phyloP scores from a whole-genome alignment of 2,329 filamentous ascomycete species.

The Cyphellophora attinorum region DNA sequence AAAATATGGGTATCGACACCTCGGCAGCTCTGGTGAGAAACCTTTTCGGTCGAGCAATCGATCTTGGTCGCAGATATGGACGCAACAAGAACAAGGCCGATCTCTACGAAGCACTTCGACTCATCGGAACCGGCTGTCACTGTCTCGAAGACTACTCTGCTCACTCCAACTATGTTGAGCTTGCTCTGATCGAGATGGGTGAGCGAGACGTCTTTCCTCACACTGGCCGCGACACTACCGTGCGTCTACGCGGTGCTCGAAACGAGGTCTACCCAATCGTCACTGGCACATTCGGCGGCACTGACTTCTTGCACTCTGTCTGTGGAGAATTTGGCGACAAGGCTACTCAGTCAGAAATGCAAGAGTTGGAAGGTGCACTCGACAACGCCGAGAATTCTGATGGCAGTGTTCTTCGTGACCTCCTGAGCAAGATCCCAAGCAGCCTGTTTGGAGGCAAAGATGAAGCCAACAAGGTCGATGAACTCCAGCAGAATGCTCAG shows the following conservation, averaged over 20 bases:
- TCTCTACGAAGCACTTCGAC: conserved; percentile 73
- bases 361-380: conserved; percentile 78
- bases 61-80: conserved; percentile 68
- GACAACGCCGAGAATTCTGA: conserved; percentile 49
- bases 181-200: conserved; percentile 78
- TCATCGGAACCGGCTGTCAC: conserved; percentile 80
- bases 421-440: conserved; percentile 72
- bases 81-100: conserved; percentile 61
- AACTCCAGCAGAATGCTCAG: conserved; percentile 68
- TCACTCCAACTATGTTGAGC: conserved; percentile 86
- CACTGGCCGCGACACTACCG: conserved; percentile 63
- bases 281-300: conserved; percentile 88
- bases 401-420: conserved; percentile 60
- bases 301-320: conserved; percentile 88
- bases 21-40: conserved; percentile 68
- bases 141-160: conserved; percentile 88
- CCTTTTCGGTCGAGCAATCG: conserved; percentile 64
- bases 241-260: conserved; percentile 59
- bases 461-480: conserved; percentile 64
- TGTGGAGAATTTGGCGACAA: conserved; percentile 75
- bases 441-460: conserved; percentile 69
- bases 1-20: conserved; percentile 67
- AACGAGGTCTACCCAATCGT: conserved; percentile 67
- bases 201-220: conserved; percentile 77
- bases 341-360: conserved; percentile 79